phyloP scores from a whole-genome alignment of 352 stramenopile species.

The Elongisporangium prolatum region DNA sequence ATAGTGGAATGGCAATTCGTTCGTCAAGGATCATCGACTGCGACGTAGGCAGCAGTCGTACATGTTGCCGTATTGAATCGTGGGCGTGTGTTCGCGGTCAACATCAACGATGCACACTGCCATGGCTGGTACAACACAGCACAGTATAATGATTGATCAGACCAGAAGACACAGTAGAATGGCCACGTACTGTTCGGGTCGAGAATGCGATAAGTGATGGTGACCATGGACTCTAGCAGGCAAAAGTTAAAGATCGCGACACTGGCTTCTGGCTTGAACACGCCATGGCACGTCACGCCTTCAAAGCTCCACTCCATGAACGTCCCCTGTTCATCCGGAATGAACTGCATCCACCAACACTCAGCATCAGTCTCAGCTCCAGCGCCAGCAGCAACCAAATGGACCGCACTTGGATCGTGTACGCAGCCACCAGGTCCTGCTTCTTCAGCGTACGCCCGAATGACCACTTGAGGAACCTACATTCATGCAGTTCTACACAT shows the following conservation, averaged over 20 bases:
- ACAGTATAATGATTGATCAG: not conserved
- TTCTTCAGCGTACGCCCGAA: conserved; percentile 69
- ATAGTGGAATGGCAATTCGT: too few species aligned
- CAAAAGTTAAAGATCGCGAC: conserved; percentile 84
- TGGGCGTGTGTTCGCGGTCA: conserved; percentile 77
- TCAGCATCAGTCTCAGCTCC: not conserved
- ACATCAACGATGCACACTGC: conserved; percentile 82
- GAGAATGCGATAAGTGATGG: conserved; percentile 76
- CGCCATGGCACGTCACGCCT: conserved; percentile 73
- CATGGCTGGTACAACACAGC: conserved; percentile 40
- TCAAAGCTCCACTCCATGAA: conserved; percentile 88
- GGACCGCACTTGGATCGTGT: conserved; percentile 63
- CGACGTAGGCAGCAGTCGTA: conserved; percentile 14
- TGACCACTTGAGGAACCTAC: conserved; percentile 77
- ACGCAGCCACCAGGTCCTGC: conserved; percentile 66
- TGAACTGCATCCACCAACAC: conserved; percentile 39
- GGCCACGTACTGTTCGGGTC: conserved; percentile 65
- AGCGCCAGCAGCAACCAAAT: conserved; percentile 2
- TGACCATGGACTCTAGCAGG: conserved; percentile 80
- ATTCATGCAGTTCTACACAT: not conserved
- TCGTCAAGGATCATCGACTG: not conserved
- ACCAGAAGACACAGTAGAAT: not conserved
- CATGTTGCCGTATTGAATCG: conserved; percentile 84
- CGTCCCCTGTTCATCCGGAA: conserved; percentile 67
- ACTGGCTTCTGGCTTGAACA: conserved; percentile 77